A percentile compares a stretch with the other conserved stretches of the same genome.
phyloP scores from a whole-genome alignment of 75 land plant genomes.

The Selaginella tamariscina region DNA sequence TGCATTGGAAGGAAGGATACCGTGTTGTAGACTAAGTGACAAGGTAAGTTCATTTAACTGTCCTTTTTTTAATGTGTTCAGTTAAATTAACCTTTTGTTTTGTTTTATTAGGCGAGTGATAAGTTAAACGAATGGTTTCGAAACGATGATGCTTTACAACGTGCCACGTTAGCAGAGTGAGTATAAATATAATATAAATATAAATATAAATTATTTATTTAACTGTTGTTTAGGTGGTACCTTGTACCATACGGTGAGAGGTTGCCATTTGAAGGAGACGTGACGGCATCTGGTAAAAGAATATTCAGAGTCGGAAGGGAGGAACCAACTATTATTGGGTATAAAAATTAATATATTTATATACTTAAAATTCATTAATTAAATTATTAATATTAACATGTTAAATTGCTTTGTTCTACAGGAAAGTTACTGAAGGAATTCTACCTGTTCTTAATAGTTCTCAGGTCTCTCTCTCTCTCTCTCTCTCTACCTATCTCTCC shows the following conservation, averaged over 20 bases:
- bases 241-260: conserved; percentile 40
- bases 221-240: conserved; percentile 49
- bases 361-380: neutral
- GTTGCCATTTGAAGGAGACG: conserved; percentile 14
- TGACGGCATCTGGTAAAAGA: conserved; percentile 20
- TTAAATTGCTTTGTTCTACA: neutral
- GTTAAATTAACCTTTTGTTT: neutral
- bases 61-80: too few relatives aligned
- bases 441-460: conserved; percentile 3
- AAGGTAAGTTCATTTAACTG: conserved; percentile 48
- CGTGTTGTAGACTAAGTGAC: conserved; percentile 64
- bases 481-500: neutral
- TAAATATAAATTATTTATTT: neutral
- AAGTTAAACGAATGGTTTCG: conserved; percentile 59
- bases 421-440: conserved; percentile 25
- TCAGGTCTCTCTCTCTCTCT: neutral
- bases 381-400: neutral
- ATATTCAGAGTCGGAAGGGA: conserved; percentile 35
- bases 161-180: conserved; percentile 72
- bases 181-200: conserved; percentile 12
- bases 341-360: conserved; percentile 4
- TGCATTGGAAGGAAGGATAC: conserved; percentile 71
- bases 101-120: conserved; percentile 48
- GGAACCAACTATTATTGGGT: conserved; percentile 53
- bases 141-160: conserved; percentile 85